Evolutionary conservation across 257 asterid genomes (phyloP).

Genomic region (Salvia miltiorrhiza): DNA sequence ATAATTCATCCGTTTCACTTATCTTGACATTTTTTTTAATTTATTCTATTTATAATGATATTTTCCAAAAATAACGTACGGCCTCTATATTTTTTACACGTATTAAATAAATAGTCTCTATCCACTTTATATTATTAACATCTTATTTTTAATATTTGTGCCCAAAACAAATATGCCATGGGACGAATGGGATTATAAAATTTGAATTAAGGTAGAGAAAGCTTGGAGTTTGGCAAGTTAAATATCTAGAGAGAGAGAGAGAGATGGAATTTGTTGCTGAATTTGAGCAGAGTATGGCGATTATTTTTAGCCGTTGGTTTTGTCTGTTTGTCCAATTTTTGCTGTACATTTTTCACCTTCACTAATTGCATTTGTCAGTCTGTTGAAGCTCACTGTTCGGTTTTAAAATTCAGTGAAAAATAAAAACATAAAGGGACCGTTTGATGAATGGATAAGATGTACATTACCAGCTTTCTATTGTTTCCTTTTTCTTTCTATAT

Average conservation of each 20-base stretch:
- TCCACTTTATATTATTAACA: no score
- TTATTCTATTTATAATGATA: no score
- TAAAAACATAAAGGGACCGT: neutral
- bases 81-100: no score
- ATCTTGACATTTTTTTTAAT: no score
- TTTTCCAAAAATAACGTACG: no score
- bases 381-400: neutral
- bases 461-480: neutral
- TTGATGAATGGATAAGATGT: neutral
- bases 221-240: neutral
- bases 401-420: conserved; percentile 5
- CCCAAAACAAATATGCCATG: no score
- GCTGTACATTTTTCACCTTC: conserved; percentile 1
- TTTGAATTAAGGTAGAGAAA: no score
- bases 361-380: conserved; percentile 18
- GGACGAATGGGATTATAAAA: no score
- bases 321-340: conserved; percentile 24
- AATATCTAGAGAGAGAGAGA: neutral
- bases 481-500: no score
- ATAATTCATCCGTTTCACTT: no score
- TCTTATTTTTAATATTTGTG: no score
- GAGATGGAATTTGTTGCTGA: conserved; percentile 9
- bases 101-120: no score
- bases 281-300: conserved; percentile 6
- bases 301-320: conserved; percentile 33